These are phyloP conservation scores for Golubevia sp. DNA, from an alignment of 1,284 basidiomycete genomes.

Conservation along the genomic window DNA sequence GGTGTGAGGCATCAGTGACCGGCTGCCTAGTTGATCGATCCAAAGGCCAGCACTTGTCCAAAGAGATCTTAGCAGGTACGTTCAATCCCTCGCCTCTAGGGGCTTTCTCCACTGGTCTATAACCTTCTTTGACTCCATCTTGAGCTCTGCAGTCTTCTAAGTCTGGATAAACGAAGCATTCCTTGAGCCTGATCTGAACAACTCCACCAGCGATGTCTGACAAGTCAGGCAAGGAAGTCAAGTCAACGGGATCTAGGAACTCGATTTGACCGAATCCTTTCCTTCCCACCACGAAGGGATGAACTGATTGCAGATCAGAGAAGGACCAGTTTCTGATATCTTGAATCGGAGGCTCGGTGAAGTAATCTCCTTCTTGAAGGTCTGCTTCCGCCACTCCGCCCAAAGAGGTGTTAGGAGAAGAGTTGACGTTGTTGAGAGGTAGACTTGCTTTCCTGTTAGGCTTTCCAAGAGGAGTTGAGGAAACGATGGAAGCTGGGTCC, in stretches of 20 bases:
- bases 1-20: constrained; percentile 80
- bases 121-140: constrained; percentile 49
- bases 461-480: constrained; percentile 15
- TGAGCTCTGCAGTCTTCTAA: constrained; percentile 54
- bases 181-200: constrained; percentile 86
- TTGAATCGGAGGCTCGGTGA: constrained; percentile 37
- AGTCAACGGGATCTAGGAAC: constrained; percentile 84
- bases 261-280: constrained; percentile 87
- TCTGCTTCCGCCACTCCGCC: not conserved
- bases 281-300: constrained; percentile 82
- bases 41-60: constrained; percentile 83
- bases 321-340: constrained; percentile 39
- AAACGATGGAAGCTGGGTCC: not conserved
- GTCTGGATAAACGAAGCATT: constrained; percentile 91
- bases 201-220: constrained; percentile 82
- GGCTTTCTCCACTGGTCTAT: constrained; percentile 64
- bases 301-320: constrained; percentile 70
- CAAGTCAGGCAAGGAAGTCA: constrained; percentile 81
- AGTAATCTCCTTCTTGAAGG: constrained; percentile 43
- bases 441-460: constrained; percentile 17
- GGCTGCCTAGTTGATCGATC: constrained; percentile 91
- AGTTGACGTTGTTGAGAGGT: not conserved
- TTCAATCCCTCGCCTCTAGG: constrained; percentile 84
- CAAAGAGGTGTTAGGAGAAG: not conserved
- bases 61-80: constrained; percentile 77